Evolutionary conservation across 2,329 filamentous ascomycete genomes (phyloP).

Genomic region (Claviceps maximensis): DNA sequence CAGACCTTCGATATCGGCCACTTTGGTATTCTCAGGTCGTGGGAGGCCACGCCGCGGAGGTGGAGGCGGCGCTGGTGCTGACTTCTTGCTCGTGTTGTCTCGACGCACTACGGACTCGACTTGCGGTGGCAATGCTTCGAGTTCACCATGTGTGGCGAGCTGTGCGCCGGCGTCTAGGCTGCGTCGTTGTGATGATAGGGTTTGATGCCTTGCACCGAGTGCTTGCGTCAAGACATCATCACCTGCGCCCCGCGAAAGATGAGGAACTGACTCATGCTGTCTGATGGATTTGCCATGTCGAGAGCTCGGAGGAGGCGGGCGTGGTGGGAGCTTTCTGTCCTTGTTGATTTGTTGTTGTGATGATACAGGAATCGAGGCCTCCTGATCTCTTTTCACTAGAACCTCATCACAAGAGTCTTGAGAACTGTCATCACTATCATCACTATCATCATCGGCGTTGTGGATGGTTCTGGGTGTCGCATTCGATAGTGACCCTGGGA

Average conservation of each 20-base stretch:
- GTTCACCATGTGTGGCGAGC: slow-evolving; percentile 40
- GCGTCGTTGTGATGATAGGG: slow-evolving; percentile 33
- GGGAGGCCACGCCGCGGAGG: slow-evolving; percentile 36
- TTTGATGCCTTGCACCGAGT: slow-evolving; percentile 22
- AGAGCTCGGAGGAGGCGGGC: slow-evolving; percentile 47
- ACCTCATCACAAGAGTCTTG: slow-evolving; percentile 1
- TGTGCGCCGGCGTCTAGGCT: slow-evolving; percentile 30
- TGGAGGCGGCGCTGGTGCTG: slow-evolving; percentile 38
- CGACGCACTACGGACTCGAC: not conserved
- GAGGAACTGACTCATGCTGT: slow-evolving; percentile 5
- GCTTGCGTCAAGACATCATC: not conserved
- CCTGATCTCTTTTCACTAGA: not conserved
- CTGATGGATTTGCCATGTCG: slow-evolving; percentile 66
- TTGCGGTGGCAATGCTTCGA: slow-evolving; percentile 14
- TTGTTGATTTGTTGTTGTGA: slow-evolving; percentile 8
- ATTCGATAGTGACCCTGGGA: not conserved
- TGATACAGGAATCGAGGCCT: not conserved
- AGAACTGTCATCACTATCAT: not conserved
- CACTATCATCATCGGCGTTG: not conserved
- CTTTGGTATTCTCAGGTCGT: slow-evolving; percentile 32
- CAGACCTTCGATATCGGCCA: not conserved
- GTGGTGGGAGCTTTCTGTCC: slow-evolving; percentile 54
- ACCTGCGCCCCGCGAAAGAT: not conserved
- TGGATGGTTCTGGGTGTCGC: not conserved
- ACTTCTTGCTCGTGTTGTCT: slow-evolving; percentile 23